A percentile compares a stretch with the other conserved stretches of the same genome.
These are phyloP conservation scores for Beauveria sp. DNA, from an alignment of 2,329 filamentous ascomycete species.

Conservation along the genomic window DNA sequence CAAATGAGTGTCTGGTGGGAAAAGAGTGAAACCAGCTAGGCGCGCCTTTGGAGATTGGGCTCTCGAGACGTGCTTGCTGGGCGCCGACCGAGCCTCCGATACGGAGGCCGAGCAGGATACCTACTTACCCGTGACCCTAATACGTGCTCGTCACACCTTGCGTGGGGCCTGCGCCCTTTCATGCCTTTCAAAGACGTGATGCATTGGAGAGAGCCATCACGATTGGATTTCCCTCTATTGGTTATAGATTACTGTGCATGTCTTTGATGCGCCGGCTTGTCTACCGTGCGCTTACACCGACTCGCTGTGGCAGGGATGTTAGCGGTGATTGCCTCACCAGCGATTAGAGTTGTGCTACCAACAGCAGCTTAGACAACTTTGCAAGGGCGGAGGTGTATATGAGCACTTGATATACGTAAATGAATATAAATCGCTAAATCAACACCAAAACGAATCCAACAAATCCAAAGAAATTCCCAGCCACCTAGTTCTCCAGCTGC, in stretches of 20 bases:
- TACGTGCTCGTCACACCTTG: background rate
- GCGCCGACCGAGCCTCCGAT: conserved; percentile 9
- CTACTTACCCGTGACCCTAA: conserved; percentile 4
- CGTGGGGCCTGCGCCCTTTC: background rate
- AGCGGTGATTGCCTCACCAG: background rate
- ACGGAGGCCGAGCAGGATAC: conserved; percentile 5
- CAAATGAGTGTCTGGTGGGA: background rate
- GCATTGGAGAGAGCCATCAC: too few species aligned
- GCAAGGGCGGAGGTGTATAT: too few species aligned
- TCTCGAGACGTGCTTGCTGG: background rate
- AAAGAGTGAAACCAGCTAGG: background rate
- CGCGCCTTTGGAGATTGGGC: background rate
- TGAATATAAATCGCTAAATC: background rate
- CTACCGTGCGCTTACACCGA: conserved; percentile 2
- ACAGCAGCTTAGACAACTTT: too few species aligned
- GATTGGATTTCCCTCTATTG: background rate
- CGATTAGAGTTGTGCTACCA: background rate
- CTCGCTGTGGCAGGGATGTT: background rate
- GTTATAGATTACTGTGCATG: conserved; percentile 5
- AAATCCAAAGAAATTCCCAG: background rate
- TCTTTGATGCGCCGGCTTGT: background rate
- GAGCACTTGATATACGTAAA: too few species aligned
- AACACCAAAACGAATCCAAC: background rate
- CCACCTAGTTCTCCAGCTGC: background rate
- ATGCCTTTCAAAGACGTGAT: background rate